phyloP scores from a whole-genome alignment of 768 basidiomycete genomes.

The Floccularia luteovirens region DNA sequence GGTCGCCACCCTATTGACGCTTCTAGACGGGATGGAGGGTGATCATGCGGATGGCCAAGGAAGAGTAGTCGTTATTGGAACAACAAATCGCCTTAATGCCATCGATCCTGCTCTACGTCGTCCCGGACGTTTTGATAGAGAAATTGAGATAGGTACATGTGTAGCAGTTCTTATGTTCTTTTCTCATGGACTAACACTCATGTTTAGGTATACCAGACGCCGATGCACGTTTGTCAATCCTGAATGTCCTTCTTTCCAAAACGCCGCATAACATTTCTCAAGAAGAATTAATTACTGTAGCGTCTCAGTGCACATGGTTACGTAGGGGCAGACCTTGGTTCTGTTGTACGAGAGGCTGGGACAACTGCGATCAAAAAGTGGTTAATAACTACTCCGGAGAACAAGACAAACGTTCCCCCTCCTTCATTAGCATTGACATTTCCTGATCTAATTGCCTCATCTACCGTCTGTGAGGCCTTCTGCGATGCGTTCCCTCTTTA shows the following conservation, averaged over 20 bases:
- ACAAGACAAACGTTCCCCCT: conserved; percentile 3
- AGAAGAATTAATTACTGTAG: conserved; percentile 56
- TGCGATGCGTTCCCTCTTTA: conserved; percentile 88
- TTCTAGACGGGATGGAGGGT: conserved; percentile 86
- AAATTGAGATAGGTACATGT: conserved; percentile 82
- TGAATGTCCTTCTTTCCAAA: conserved; percentile 75
- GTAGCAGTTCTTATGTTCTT: conserved; percentile 1
- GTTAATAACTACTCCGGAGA: conserved; percentile 25
- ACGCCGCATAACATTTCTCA: conserved; percentile 68
- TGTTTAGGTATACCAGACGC: conserved; percentile 78
- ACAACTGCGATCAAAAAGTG: conserved; percentile 86
- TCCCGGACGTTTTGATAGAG: conserved; percentile 89
- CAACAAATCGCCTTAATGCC: conserved; percentile 92
- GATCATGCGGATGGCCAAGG: conserved; percentile 32
- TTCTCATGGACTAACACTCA: neutral
- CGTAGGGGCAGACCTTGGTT: conserved; percentile 92
- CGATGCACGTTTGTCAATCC: conserved; percentile 76
- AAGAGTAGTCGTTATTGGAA: conserved; percentile 90
- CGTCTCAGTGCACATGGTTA: conserved; percentile 88
- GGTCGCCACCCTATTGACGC: conserved; percentile 89
- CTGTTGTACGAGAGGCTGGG: conserved; percentile 89
- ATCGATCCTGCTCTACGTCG: conserved; percentile 89
- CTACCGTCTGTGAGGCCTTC: conserved; percentile 83
- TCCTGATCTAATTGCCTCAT: conserved; percentile 59
- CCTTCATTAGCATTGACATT: conserved; percentile 35